Conservation (phyloP, 139 green algal genomes). For the Tetratostichococcus sp. region DNA sequence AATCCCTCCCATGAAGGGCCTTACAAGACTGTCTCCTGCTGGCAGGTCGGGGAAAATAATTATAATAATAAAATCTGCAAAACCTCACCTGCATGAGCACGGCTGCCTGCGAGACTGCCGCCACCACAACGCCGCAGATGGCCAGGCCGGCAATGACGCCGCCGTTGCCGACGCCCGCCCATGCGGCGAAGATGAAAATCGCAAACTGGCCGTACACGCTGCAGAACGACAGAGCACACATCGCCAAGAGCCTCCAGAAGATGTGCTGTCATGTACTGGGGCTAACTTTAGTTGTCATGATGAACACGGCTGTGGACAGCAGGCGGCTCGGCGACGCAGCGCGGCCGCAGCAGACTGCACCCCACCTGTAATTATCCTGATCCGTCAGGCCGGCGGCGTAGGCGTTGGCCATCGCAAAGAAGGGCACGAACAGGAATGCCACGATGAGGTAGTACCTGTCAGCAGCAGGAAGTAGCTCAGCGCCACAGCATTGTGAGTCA, state of each 20-base stretch:
- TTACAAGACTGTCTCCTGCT: too few relatives aligned
- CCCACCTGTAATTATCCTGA: conserved; percentile 14
- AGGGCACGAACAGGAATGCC: conserved; percentile 21
- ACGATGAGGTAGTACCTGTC: conserved; percentile 29
- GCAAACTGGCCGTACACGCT: conserved; percentile 33
- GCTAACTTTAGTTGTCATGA: neutral
- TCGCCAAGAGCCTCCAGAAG: too few relatives aligned
- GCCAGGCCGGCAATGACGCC: conserved; percentile 29
- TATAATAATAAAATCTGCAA: too few relatives aligned
- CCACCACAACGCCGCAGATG: conserved; percentile 32
- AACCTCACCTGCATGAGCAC: conserved; percentile 27
- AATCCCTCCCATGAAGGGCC: too few relatives aligned
- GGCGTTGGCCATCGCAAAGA: conserved; percentile 35
- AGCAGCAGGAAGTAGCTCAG: neutral
- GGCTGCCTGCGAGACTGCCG: conserved; percentile 18
- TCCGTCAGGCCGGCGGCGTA: conserved; percentile 46
- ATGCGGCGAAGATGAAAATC: conserved; percentile 47
- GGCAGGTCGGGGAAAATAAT: too few relatives aligned
- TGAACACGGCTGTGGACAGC: too few relatives aligned
- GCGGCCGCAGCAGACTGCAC: too few relatives aligned
- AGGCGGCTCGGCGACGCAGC: too few relatives aligned
- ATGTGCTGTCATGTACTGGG: neutral
- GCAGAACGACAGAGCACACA: neutral
- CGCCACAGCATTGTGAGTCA: too few relatives aligned
- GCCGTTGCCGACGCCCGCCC: conserved; percentile 22